These are phyloP conservation scores for Parastagonospora nodorum DNA, from an alignment of 2,329 filamentous ascomycete species.

Conservation along the genomic window DNA sequence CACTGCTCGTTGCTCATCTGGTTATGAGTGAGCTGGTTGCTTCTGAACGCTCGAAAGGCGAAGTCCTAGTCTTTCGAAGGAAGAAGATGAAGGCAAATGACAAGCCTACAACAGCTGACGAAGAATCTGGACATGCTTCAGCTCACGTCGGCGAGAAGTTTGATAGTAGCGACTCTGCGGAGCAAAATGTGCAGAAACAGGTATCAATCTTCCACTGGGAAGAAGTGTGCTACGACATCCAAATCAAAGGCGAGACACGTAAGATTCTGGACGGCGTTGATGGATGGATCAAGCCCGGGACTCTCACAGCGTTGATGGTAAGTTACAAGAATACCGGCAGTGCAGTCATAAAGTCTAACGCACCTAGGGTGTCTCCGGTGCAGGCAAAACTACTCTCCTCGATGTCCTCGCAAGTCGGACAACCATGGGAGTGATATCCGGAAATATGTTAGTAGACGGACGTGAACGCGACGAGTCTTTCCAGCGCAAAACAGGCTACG, in stretches of 20 bases:
- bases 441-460: conserved; percentile 34
- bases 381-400: conserved; percentile 88
- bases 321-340: not conserved
- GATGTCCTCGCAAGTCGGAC: conserved; percentile 65
- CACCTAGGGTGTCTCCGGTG: conserved; percentile 74
- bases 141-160: conserved; percentile 33
- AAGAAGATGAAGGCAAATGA: conserved; percentile 44
- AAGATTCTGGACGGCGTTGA: conserved; percentile 58
- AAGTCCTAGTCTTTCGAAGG: conserved; percentile 66
- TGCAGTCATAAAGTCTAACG: conserved; percentile 6
- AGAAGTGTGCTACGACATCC: conserved; percentile 31
- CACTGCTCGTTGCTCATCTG: conserved; percentile 67
- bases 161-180: conserved; percentile 30
- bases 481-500: conserved; percentile 86
- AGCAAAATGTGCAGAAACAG: conserved; percentile 39
- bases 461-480: conserved; percentile 69
- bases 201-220: conserved; percentile 46
- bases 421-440: conserved; percentile 34
- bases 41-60: conserved; percentile 64
- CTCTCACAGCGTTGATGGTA: conserved; percentile 52
- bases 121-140: conserved; percentile 43
- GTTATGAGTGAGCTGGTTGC: conserved; percentile 67
- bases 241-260: conserved; percentile 48
- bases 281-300: conserved; percentile 61
- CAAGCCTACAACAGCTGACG: conserved; percentile 36